phyloP scores from a whole-genome alignment of 1,284 basidiomycete genomes.

The Moniliella sp. region DNA sequence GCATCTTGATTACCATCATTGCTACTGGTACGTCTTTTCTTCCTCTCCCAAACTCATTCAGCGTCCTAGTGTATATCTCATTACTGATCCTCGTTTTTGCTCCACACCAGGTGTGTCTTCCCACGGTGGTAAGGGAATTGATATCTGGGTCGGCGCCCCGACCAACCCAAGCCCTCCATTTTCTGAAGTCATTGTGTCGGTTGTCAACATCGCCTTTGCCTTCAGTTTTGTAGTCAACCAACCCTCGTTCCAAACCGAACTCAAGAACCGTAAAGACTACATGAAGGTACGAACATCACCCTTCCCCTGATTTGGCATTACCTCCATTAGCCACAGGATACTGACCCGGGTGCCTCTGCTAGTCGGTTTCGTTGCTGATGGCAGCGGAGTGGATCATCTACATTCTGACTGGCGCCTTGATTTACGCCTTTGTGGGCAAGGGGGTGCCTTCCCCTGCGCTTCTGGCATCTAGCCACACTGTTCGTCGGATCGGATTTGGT shows the following conservation, averaged over 20 bases:
- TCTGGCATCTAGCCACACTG: slow-evolving; percentile 9
- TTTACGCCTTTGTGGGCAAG: slow-evolving; percentile 17
- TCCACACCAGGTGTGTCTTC: too few relatives aligned
- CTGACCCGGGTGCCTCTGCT: too few relatives aligned
- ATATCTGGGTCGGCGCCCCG: too few relatives aligned
- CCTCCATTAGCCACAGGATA: too few relatives aligned
- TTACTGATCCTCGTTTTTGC: too few relatives aligned
- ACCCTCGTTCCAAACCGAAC: slow-evolving; percentile 21
- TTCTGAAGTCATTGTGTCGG: too few relatives aligned
- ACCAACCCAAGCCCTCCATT: too few relatives aligned
- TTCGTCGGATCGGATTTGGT: slow-evolving; percentile 20
- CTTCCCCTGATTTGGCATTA: too few relatives aligned
- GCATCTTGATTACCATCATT: slow-evolving; percentile 18
- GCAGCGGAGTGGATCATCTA: slow-evolving; percentile 20
- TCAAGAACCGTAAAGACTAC: slow-evolving; percentile 18
- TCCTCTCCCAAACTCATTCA: too few relatives aligned
- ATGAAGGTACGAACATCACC: slow-evolving; percentile 17
- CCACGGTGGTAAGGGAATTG: too few relatives aligned
- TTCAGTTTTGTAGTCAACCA: slow-evolving; percentile 21
- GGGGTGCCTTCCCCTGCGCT: slow-evolving; percentile 15
- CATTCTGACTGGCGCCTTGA: slow-evolving; percentile 15
- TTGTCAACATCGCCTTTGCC: slow-evolving; percentile 23
- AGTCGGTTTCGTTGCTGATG: slow-evolving; percentile 13
- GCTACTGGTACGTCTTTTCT: slow-evolving; percentile 15
- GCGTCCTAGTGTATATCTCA: too few relatives aligned